Conservation (phyloP, 768 basidiomycete genomes). For the Suillus spraguei region DNA sequence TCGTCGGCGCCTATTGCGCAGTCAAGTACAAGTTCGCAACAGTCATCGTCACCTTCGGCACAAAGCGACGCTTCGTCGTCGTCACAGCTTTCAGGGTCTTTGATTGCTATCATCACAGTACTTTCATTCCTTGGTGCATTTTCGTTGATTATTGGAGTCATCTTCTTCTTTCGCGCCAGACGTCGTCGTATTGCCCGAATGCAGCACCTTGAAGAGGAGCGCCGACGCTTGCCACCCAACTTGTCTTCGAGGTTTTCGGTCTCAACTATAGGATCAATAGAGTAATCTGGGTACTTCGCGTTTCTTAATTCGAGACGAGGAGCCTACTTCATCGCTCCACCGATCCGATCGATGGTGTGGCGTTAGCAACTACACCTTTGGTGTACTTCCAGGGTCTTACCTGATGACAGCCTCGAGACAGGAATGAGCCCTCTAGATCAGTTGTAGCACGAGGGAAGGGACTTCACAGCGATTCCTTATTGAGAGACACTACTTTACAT, state of each 20-base stretch:
- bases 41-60: not conserved
- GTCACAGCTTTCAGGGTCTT: constrained; percentile 10
- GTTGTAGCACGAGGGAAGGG: not conserved
- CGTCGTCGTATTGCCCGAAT: constrained; percentile 7
- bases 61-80: constrained; percentile 8
- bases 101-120: constrained; percentile 22
- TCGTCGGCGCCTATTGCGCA: not conserved
- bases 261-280: constrained; percentile 1
- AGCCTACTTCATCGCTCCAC: constrained; percentile 8
- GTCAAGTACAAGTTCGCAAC: not conserved
- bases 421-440: not conserved
- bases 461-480: not conserved
- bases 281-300: not conserved
- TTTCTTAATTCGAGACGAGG: not conserved
- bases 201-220: constrained; percentile 5
- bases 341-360: constrained; percentile 15
- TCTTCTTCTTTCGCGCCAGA: constrained; percentile 20
- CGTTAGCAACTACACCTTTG: constrained; percentile 2
- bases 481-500: not conserved
- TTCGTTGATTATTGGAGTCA: constrained; percentile 19
- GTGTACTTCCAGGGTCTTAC: not conserved
- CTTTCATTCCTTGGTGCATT: constrained; percentile 19
- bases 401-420: not conserved
- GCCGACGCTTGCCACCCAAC: not conserved
- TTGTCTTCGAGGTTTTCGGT: constrained; percentile 11